A percentile compares a stretch with the other conserved stretches of the same genome.
Conservation (phyloP, 805 yeast species). For the Starmera dryadoides region DNA sequence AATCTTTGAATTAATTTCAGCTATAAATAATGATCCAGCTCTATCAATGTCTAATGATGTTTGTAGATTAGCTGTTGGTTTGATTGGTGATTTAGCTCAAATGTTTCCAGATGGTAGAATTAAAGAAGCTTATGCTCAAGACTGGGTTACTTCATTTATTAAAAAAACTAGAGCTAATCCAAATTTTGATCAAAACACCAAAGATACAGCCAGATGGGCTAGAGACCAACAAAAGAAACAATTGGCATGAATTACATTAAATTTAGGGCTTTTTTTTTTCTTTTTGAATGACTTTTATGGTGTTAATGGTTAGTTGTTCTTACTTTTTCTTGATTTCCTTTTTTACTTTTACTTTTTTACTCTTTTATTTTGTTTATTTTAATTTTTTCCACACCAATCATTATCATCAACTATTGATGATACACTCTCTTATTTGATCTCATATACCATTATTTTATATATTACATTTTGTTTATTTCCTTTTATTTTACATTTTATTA, state of each 20-base stretch:
- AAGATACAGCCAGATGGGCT: conserved; percentile 97
- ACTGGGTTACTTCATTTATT: conserved; percentile 76
- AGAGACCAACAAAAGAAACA: conserved; percentile 49
- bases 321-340: conserved; percentile 5
- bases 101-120: conserved; percentile 78
- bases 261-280: not conserved
- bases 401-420: too few relatives aligned
- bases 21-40: conserved; percentile 51
- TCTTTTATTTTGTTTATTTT: too few relatives aligned
- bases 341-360: too few relatives aligned
- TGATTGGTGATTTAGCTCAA: conserved; percentile 87
- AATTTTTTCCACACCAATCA: too few relatives aligned
- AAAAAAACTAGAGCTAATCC: conserved; percentile 62
- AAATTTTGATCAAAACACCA: conserved; percentile 56
- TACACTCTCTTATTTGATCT: too few relatives aligned
- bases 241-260: conserved; percentile 6
- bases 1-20: conserved; percentile 62
- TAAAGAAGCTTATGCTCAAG: conserved; percentile 55
- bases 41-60: conserved; percentile 61
- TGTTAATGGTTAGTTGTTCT: conserved; percentile 6
- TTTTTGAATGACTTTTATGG: conserved; percentile 3
- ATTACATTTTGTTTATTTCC: conserved; percentile 3
- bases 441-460: not conserved
- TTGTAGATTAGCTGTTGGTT: conserved; percentile 79
- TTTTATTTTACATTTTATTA: conserved; percentile 7